Base-by-base conservation (phyloP, 176 grass and related monocot genomes). In the Rhynchospora tenuis region DNA sequence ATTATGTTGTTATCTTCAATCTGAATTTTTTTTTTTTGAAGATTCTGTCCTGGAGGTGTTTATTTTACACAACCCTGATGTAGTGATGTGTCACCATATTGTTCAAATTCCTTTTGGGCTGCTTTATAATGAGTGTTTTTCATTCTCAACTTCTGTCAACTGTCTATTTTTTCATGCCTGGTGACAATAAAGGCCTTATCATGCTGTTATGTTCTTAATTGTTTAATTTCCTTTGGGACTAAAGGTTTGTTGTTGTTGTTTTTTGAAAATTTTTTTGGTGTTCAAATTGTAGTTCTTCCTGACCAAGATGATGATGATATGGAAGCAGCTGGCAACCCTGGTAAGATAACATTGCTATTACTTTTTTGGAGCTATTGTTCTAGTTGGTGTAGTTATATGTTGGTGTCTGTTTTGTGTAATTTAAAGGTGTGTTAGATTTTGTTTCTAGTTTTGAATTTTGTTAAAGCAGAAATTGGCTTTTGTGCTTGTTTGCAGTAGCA, bases 261-360 rank as follows among this genome's bases (percentile, higher is more conserved):
- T n/a, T n/a, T n/a, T n/a, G n/a, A n/a, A n/a, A 28, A 16, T 51
- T 81, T 1, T 61, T 13, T 81, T 81, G 33, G 42, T 82, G 80
- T 82, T 27, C 16, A 75, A 75, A 28, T 55, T 82, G 80, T 65
- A 82, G 80, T 65, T 63, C 80, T 82, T 4, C 80, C 80, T 51
- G 80, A 82, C 67, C 57, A 65, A 66, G 80, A 82, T 82, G 80
- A 82, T 82, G 80, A 82, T 82, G 61, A 82, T 68, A 68, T 82
- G 80, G 80, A 82, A 47, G 29, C 80, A 29, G 61, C 52, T 29
- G 80, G 23, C 22, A 65, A 62, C 28, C 22, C 43, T 82, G 80
- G 80, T 82, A 6, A 67, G 80, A 67, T 51, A 28, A 23, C 47
- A 20, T 54, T 82, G 16, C 27, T 82, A 46, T 48, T 81, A 46